Evolutionary conservation across 768 basidiomycete species (phyloP), one percentile per base, ranked within the genome.

Genomic region (Pisolithus orientalis): DNA sequence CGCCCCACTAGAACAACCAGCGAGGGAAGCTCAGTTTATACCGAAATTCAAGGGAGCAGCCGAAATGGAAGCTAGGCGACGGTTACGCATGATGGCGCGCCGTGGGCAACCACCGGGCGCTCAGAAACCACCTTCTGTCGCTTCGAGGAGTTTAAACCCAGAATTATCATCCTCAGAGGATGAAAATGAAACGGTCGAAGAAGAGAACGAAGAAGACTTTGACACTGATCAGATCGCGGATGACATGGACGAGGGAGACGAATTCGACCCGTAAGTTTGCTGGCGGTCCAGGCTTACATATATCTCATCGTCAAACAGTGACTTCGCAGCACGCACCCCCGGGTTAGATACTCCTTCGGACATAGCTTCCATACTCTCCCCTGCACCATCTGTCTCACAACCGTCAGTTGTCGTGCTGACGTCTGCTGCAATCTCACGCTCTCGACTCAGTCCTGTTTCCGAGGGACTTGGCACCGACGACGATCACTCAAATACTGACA

Each of bases 1-100:
- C 27, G 58, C 53, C 17, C 47, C 25, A 3, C 58, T 58, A 0
- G 60, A 61, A 11, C 79, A 75, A 17, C 77, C 76, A 4, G 58
- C 75, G 11, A 83, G 80, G 54, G 77, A 70, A 11, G 69, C 77
- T 5, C 80, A 77, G 49, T 90, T 90, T 59, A 73, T 87, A 25
- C 90, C 90, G 16, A 84, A 80, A 47, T 91, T 92, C 71, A 87
- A 83, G 57, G 84, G 87, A 7, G 85, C 86, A 0, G 89, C 81
- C n/a, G 88, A 93, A 65, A 91, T 91, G 89, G 90, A 90, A 56
- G 80, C 77, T 4, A 74, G 89, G 14, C 70, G 90, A 25, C 76
- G 77, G 51, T 66, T 77, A 39, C 76, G 90, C 11, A 80, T 92
- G 73, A 80, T 79, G 39, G 84, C 84, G 5, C 79, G 86, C 11